Evolutionary conservation across 1,139 yeast genomes (phyloP).

Genomic region (Candida gigantensis): DNA sequence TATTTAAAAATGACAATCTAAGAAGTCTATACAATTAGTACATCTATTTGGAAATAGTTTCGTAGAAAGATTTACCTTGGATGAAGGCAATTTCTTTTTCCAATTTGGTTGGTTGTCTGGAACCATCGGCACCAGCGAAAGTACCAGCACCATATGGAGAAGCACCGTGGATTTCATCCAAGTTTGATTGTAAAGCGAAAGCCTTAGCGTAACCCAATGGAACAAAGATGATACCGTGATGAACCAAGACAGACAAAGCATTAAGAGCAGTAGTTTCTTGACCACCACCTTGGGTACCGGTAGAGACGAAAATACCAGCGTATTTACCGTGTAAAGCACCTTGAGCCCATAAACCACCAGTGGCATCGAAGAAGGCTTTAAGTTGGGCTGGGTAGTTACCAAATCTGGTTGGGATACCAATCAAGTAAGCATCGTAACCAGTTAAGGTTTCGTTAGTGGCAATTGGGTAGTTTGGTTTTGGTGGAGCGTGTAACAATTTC

Average conservation of each 20-base stretch:
- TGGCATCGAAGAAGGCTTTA: constrained; percentile 78
- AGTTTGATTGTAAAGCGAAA: constrained; percentile 57
- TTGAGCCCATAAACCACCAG: constrained; percentile 80
- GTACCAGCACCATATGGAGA: constrained; percentile 92
- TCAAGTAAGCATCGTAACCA: constrained; percentile 71
- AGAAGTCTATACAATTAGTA: too few species aligned
- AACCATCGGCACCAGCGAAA: constrained; percentile 76
- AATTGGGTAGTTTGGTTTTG: constrained; percentile 67
- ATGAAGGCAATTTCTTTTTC: constrained; percentile 62
- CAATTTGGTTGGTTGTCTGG: constrained; percentile 66
- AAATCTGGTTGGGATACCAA: constrained; percentile 83
- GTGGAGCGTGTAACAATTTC: constrained; percentile 58
- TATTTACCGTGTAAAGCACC: constrained; percentile 77
- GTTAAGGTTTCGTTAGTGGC: constrained; percentile 61
- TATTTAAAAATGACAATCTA: too few species aligned
- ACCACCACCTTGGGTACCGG: constrained; percentile 86
- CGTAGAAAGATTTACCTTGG: constrained; percentile 58
- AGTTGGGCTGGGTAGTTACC: constrained; percentile 84
- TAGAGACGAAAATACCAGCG: constrained; percentile 74
- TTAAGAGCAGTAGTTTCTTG: constrained; percentile 72
- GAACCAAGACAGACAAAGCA: constrained; percentile 66
- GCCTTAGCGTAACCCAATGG: constrained; percentile 77
- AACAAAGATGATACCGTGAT: constrained; percentile 77
- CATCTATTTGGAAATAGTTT: constrained; percentile 1
- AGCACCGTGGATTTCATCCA: constrained; percentile 77